Evolutionary conservation across 1,284 basidiomycete genomes (phyloP), one percentile per base, ranked within the genome.

Genomic region (Cerioporus squamosus): DNA sequence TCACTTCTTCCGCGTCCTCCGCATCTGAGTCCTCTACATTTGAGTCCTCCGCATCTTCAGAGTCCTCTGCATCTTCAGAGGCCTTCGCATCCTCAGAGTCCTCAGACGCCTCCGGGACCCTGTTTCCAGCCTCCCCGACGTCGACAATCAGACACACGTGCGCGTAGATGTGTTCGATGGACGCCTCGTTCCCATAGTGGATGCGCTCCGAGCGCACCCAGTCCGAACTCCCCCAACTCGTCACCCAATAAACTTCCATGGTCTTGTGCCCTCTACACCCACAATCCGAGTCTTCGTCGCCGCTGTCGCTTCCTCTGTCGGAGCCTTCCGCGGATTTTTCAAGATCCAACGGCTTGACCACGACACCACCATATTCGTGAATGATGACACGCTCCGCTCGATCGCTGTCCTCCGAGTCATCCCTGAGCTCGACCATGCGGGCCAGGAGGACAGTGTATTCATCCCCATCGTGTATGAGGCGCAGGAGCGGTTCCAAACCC

Each of bases 141-240:
- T 49, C 20, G 8, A 61, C 50, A 17, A 61, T 31, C 53, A 61
- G 42, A 23, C 56, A 58, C 23, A 61, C 55, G 9, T 53, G 40
- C 43, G 55, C 53, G 39, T 61, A 58, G 33, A 58, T n/a, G 18
- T 55, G 52, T 31, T 55, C 60, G 26, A 58, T 58, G 50, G 55
- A 49, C 31, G 55, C 55, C 46, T 58, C 60, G 29, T 58, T 55
- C 39, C 53, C 60, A n/a, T 61, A 61, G 33, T 53, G 45, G n/a
- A 51, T 49, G 44, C 40, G 17, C 53, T 61, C 38, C 44, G 52
- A 20, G 58, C 49, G 26, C 53, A 61, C 49, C 31, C 53, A 23
- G 33, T 55, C 55, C 20, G 17, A 36, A 7, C 45, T 38, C 2
- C 55, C 49, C 18, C 50, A 24, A 43, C 40, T 20, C 4, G 53